phyloP scores from a whole-genome alignment of 805 yeast species.

The Grigorovia transvaalensis region DNA sequence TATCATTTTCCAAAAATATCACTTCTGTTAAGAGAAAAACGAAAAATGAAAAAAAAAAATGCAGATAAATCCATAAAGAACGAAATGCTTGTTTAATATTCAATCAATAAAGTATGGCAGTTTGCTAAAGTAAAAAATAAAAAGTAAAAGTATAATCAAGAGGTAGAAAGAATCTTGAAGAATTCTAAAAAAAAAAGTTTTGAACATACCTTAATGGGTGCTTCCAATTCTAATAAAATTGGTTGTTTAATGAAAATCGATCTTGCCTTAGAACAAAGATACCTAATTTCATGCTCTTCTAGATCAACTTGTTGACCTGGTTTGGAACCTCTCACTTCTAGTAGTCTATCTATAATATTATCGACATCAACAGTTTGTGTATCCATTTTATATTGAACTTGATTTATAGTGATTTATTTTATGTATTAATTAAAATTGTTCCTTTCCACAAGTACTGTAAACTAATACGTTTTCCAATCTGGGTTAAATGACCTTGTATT shows the following conservation, averaged over 20 bases:
- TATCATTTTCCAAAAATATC: neutral
- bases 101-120: neutral
- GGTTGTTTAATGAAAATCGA: constrained; percentile 98
- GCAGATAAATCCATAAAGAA: neutral
- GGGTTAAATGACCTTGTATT: neutral
- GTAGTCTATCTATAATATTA: constrained; percentile 89
- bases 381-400: constrained; percentile 26
- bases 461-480: neutral
- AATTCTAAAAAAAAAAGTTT: neutral
- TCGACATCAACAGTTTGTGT: constrained; percentile 85
- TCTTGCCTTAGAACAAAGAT: constrained; percentile 93
- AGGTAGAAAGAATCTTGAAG: neutral
- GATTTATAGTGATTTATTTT: constrained; percentile 1
- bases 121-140: neutral
- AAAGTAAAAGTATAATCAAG: neutral
- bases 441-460: neutral
- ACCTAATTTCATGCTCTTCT: constrained; percentile 89
- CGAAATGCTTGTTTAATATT: too few species aligned
- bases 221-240: constrained; percentile 86
- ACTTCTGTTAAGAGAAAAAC: neutral
- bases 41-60: neutral
- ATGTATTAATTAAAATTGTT: neutral
- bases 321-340: constrained; percentile 96
- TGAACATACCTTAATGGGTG: constrained; percentile 77
- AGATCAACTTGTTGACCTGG: constrained; percentile 96